Evolutionary conservation across 164 flowering plant species (phyloP).

Genomic region (grape (Vitis vinifera)): DNA sequence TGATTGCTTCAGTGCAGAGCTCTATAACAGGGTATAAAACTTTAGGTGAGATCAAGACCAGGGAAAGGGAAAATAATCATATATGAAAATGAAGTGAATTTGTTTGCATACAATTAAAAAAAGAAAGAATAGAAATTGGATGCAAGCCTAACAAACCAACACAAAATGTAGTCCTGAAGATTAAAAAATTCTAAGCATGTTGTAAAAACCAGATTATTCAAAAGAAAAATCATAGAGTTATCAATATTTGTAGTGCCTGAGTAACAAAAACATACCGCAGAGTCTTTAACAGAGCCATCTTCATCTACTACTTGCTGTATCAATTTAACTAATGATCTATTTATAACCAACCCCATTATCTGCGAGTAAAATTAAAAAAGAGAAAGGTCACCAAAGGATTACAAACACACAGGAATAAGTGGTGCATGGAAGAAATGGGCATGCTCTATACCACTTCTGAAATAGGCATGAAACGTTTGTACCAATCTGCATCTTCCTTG

Average conservation of each 20-base stretch:
- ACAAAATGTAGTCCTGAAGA: neutral
- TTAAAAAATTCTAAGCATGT: neutral
- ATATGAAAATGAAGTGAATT: too few species aligned
- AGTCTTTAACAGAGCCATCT: slow-evolving; percentile 84
- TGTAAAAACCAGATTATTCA: neutral
- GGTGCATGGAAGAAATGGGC: neutral
- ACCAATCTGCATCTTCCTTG: slow-evolving; percentile 75
- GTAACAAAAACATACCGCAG: slow-evolving; percentile 59
- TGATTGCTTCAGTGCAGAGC: slow-evolving; percentile 55
- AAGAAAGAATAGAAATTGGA: neutral
- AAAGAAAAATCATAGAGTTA: neutral
- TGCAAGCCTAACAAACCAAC: neutral
- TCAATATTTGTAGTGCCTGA: neutral
- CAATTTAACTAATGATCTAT: slow-evolving; percentile 47
- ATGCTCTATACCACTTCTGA: slow-evolving; percentile 53
- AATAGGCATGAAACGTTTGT: slow-evolving; percentile 74
- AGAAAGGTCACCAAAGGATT: neutral
- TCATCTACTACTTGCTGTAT: slow-evolving; percentile 69
- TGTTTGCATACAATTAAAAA: neutral
- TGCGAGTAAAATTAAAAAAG: slow-evolving; percentile 26
- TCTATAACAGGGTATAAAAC: slow-evolving; percentile 40
- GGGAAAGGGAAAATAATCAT: neutral
- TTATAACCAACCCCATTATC: slow-evolving; percentile 55
- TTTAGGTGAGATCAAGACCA: neutral
- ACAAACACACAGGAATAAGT: neutral